Conservation (phyloP, 2,329 filamentous ascomycete species). For the Verticillium nonalfalfae region DNA sequence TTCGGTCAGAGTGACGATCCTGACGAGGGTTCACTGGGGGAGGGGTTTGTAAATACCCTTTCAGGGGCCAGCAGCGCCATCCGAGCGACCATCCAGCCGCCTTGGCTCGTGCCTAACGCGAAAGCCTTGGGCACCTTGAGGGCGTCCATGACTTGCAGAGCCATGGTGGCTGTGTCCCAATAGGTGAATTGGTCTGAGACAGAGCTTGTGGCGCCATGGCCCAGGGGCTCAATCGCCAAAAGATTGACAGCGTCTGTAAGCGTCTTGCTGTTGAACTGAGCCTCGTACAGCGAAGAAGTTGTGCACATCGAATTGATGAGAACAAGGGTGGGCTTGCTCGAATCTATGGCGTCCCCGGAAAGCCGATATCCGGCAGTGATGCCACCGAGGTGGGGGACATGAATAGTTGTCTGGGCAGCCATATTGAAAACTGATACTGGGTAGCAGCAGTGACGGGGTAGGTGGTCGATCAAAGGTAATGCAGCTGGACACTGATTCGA, state of each 20-base stretch:
- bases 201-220: conserved; percentile 39
- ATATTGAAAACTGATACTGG: conserved; percentile 11
- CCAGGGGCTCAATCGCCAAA: conserved; percentile 45
- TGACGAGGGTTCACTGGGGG: not conserved
- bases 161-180: conserved; percentile 49
- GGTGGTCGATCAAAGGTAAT: not conserved
- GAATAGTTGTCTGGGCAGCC: conserved; percentile 33
- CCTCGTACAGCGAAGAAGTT: conserved; percentile 36
- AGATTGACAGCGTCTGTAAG: conserved; percentile 39
- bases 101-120: conserved; percentile 44
- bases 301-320: conserved; percentile 48
- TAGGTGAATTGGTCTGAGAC: conserved; percentile 44
- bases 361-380: conserved; percentile 39
- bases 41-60: conserved; percentile 24
- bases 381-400: conserved; percentile 40
- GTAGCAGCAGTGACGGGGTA: not conserved
- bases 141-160: conserved; percentile 47
- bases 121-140: conserved; percentile 41
- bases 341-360: conserved; percentile 34
- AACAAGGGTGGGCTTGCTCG: conserved; percentile 42
- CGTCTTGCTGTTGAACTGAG: conserved; percentile 31
- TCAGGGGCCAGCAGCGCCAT: conserved; percentile 45
- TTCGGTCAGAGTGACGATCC: not conserved
- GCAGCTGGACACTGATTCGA: not conserved
- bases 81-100: conserved; percentile 42